Percentiles rank a stretch among this genome's conserved stretches.
phyloP scores from a whole-genome alignment of 2,329 filamentous ascomycete species.

The Tolypocladium guangdongense region DNA sequence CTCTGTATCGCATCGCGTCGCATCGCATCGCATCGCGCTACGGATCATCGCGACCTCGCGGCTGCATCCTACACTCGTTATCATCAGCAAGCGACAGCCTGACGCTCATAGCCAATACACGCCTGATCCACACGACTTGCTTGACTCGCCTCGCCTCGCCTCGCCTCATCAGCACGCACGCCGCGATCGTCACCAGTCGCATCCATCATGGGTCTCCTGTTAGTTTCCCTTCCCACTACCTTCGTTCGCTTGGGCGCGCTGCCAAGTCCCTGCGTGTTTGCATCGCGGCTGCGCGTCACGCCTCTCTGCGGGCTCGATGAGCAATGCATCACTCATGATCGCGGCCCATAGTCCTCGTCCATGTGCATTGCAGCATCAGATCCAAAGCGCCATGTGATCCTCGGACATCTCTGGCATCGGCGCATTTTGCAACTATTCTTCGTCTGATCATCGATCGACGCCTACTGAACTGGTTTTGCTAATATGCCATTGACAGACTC shows the following conservation, averaged over 20 bases:
- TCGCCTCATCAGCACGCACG: background rate
- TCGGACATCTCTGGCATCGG: no score
- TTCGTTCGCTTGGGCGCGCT: background rate
- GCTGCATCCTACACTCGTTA: background rate
- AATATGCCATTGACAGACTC: constrained; percentile 21
- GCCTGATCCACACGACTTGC: background rate
- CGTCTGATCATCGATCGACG: no score
- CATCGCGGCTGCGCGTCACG: background rate
- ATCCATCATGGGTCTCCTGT: constrained; percentile 36
- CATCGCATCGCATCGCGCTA: background rate
- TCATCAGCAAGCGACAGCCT: background rate
- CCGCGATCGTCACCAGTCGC: background rate
- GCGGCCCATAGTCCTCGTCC: background rate
- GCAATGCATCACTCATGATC: background rate
- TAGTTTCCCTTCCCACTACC: constrained; percentile 18
- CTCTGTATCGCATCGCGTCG: background rate
- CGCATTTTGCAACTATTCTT: background rate
- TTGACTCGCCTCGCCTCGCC: background rate
- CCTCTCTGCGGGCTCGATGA: background rate
- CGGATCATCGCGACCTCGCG: background rate
- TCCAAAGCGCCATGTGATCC: no score
- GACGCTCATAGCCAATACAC: background rate
- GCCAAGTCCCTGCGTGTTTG: background rate
- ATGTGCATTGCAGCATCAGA: background rate
- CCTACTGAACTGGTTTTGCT: background rate